Base-by-base conservation (phyloP, 257 asterid species). In the Thymus mandschuricus region DNA sequence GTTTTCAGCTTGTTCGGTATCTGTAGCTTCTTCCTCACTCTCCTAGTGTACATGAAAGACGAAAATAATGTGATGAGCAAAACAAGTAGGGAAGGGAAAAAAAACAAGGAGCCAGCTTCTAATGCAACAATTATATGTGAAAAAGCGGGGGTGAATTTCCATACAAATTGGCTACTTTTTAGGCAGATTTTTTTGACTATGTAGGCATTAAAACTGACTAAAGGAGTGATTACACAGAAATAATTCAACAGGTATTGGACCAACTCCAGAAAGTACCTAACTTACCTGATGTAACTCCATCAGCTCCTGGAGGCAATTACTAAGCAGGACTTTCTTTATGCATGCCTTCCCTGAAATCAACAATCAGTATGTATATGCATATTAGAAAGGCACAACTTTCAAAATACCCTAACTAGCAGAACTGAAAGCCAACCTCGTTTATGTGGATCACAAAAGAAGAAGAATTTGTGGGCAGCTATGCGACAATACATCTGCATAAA, bases 221-320 rank as follows among this genome's bases (percentile, higher is more conserved):
- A 49, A 31, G 54, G 41, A 27, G 50, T 33, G 10, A 51, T 29
- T 1, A 62, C 49, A 2, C 8, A 6, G 49, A 27, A 44, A 30
- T 38, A 31, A 44, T 45, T 50, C 56, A 68, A 49, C 66, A 43
- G 1, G 60, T 11, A 67, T 15, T 52, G 38, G 55, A 51, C 35
- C 66, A 34, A 52, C 35, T 75, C 54, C 56, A 45, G 21, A 43
- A 44, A 76, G 38, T 64, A 70, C 33, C 50, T 71, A 71, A 71
- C 11, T 60, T 81, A 95, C 98, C 98, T 92, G 98, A 88, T 95
- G 99, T 57, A 95, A 86, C 80, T 95, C 99, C 98, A 95, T 95
- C 73, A 95, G 88, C 84, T 95, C 98, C 84, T 92, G 99, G 68
- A 95, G 97, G 78, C 99, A 92, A 84, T 95, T 92, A 83, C 99